These are phyloP conservation scores for Streptanthus diversifolius DNA, from an alignment of 345 rosid genomes.

Conservation along the genomic window DNA sequence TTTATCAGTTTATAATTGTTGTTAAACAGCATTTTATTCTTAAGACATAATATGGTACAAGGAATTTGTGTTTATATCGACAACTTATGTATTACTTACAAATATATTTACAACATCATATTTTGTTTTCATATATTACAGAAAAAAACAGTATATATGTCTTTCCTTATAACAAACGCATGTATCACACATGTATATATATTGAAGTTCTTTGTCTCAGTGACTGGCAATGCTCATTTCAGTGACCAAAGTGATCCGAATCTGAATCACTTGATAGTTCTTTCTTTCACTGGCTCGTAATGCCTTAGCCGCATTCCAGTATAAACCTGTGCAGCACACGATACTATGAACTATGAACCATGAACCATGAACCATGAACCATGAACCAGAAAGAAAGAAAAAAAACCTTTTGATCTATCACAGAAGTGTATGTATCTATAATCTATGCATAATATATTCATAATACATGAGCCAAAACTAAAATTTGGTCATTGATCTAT, in stretches of 20 bases:
- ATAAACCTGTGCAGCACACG: slow-evolving; percentile 51
- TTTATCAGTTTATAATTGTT: no score
- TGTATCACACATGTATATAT: not conserved
- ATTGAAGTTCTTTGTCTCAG: not conserved
- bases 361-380: no score
- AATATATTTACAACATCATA: not conserved
- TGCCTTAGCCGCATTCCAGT: slow-evolving; percentile 84
- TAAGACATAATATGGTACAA: not conserved
- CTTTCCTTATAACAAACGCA: no score
- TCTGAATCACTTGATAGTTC: slow-evolving; percentile 33
- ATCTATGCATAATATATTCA: not conserved
- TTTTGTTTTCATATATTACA: not conserved
- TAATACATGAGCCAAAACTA: no score
- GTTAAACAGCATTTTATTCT: not conserved
- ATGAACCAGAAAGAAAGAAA: not conserved
- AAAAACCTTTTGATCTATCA: not conserved
- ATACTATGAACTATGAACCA: not conserved
- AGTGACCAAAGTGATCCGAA: slow-evolving; percentile 48
- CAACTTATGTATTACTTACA: not conserved
- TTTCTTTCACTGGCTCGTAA: slow-evolving; percentile 60
- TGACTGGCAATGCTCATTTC: not conserved
- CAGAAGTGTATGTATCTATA: not conserved
- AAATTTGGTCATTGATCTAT: no score
- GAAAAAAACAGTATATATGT: not conserved
- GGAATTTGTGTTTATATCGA: not conserved